A percentile compares a stretch with the other conserved stretches of the same genome.
Conservation (phyloP, 106 monocot genomes). For the Platanthera guangdongensis region DNA sequence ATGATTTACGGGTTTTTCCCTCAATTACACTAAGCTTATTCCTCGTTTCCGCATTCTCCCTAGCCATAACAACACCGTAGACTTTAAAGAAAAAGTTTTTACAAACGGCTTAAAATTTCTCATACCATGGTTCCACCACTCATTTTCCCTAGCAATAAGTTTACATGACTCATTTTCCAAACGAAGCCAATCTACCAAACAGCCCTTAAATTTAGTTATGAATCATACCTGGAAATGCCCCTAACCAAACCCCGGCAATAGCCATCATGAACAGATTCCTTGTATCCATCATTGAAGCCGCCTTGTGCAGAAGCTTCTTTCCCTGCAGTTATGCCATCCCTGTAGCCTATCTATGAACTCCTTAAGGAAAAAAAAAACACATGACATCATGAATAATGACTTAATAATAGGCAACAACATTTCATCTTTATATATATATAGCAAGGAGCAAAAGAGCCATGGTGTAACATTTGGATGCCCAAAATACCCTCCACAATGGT, state of each 20-base stretch:
- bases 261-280: slow-evolving; percentile 52
- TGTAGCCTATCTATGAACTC: slow-evolving; percentile 59
- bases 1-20: no score
- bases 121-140: no score
- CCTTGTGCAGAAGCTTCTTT: slow-evolving; percentile 78
- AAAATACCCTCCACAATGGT: no score
- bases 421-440: no score
- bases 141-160: no score
- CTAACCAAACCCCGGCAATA: slow-evolving; percentile 66
- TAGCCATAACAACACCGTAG: no score
- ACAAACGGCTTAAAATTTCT: no score
- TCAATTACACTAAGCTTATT: no score
- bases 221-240: slow-evolving; percentile 53
- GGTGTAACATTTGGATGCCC: no score
- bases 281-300: slow-evolving; percentile 78
- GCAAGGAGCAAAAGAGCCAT: no score
- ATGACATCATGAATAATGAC: background rate
- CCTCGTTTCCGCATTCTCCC: no score
- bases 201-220: background rate
- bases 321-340: slow-evolving; percentile 71
- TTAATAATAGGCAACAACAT: background rate
- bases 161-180: background rate
- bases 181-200: background rate
- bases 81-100: no score
- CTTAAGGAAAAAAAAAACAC: slow-evolving; percentile 15